phyloP scores from a whole-genome alignment of 192 early-diverging fungal species.

The Coemansia sp. region DNA sequence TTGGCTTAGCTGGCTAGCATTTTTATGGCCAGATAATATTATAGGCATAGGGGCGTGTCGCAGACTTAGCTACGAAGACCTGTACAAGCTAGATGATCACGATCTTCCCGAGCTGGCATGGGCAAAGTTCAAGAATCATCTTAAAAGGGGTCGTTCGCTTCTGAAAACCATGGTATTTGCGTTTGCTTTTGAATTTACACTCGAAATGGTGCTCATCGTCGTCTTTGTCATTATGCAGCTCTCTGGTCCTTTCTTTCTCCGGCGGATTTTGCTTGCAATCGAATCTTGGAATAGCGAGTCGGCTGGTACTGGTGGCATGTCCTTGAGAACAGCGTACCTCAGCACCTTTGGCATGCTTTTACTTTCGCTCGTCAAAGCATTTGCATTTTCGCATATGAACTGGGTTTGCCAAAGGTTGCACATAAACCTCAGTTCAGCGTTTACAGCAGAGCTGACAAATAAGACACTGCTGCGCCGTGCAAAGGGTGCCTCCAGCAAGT shows the following conservation, averaged over 20 bases:
- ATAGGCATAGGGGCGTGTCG: constrained; percentile 56
- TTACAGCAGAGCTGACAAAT: constrained; percentile 64
- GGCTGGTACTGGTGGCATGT: neutral
- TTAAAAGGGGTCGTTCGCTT: constrained; percentile 23
- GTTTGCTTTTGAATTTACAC: constrained; percentile 45
- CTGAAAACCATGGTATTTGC: constrained; percentile 32
- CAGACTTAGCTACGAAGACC: constrained; percentile 57
- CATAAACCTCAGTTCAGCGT: constrained; percentile 58
- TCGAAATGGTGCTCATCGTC: constrained; percentile 44
- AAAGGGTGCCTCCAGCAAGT: constrained; percentile 43
- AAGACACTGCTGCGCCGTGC: constrained; percentile 63
- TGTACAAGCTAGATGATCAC: constrained; percentile 55
- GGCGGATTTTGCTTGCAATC: constrained; percentile 58
- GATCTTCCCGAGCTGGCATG: constrained; percentile 53
- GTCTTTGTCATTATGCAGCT: constrained; percentile 44
- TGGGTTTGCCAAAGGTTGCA: constrained; percentile 65
- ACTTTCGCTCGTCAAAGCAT: constrained; percentile 42
- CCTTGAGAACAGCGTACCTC: constrained; percentile 26
- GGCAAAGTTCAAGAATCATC: constrained; percentile 19
- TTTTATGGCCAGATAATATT: constrained; percentile 61
- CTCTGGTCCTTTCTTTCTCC: constrained; percentile 58
- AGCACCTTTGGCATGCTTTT: constrained; percentile 64
- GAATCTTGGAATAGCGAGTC: constrained; percentile 34
- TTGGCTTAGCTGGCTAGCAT: constrained; percentile 33
- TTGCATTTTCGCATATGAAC: constrained; percentile 58